Base-by-base conservation (phyloP, 805 yeast species). In the Yarrowia yakushimensis region DNA sequence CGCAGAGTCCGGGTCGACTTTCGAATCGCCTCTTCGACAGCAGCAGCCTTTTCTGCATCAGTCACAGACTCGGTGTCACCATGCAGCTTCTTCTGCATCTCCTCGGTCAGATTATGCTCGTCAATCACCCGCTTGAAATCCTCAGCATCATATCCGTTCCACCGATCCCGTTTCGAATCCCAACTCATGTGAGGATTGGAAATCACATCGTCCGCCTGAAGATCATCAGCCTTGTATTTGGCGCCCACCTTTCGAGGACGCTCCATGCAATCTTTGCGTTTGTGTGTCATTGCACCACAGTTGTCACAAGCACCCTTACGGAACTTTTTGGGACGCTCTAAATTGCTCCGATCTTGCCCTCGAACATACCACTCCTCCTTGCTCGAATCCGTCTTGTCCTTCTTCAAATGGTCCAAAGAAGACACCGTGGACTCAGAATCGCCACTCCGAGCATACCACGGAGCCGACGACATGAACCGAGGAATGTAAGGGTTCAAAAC, bases 131-230 rank as follows among this genome's bases (percentile, higher is more conserved):
- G 74, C 52, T 79, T 81, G 76, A 87, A 88, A 60, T 87, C 90
- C 11, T 77, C 76, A 0, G 82, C 78, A 48, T 86, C 85, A 70
- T 83, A 88, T 0, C 96, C 96, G 69, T 82, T 87, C 96, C 94
- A 89, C 64, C 90, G 77, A 72, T 89, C 96, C 64, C 91, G 75
- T 66, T 85, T 86, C 11, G 85, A 81, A 68, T 88, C 96, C 80
- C 85, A 89, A 48, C 79, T 81, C 27, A 69, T 66, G 13, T 65
- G 69, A 12, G 69, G 67, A 6, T 66, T 66, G 36, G 69, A 67
- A 4, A 70, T 63, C 12, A 65, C 62, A 3, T 70, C 74, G 12
- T 69, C 72, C 1, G 70, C 69, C 41, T 65, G 64, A 17, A 72
- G 64, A 69, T 69, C 67, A 68, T 70, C 55, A 37, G 72, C 67